Evolutionary conservation across 2,329 filamentous ascomycete species (phyloP).

Genomic region (Ramularia endophylla): DNA sequence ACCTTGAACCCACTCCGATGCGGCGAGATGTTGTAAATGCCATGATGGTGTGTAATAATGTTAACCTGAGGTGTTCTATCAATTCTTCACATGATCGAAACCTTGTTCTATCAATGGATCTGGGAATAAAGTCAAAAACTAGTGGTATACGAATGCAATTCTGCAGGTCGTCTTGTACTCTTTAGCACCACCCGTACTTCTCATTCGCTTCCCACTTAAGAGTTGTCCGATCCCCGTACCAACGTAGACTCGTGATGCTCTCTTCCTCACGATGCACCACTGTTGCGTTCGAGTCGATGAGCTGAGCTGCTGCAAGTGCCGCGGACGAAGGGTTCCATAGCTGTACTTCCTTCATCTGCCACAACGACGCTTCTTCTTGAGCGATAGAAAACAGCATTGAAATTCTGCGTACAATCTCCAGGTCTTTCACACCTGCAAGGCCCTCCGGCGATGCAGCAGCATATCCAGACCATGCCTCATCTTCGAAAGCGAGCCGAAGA

Average conservation of each 20-base stretch:
- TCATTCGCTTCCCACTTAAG: slow-evolving; percentile 71
- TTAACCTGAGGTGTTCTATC: too few species aligned
- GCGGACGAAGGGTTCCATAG: slow-evolving; percentile 73
- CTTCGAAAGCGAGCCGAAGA: slow-evolving; percentile 62
- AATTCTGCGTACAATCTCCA: slow-evolving; percentile 46
- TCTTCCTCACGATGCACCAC: slow-evolving; percentile 55
- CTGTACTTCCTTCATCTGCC: slow-evolving; percentile 64
- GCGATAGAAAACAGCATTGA: slow-evolving; percentile 61
- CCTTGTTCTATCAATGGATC: too few species aligned
- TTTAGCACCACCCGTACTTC: slow-evolving; percentile 70
- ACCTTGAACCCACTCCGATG: too few species aligned
- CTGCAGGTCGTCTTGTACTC: too few species aligned
- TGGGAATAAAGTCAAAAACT: too few species aligned
- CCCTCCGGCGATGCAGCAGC: slow-evolving; percentile 20
- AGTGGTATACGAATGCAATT: too few species aligned
- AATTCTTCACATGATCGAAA: too few species aligned
- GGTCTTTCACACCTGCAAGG: slow-evolving; percentile 12
- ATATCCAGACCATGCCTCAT: slow-evolving; percentile 29
- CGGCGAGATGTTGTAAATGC: too few species aligned
- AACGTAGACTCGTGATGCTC: slow-evolving; percentile 66
- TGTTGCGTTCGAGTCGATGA: slow-evolving; percentile 43
- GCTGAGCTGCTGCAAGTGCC: slow-evolving; percentile 37
- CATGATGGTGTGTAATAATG: too few species aligned
- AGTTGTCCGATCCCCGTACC: slow-evolving; percentile 54
- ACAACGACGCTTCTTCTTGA: slow-evolving; percentile 62